phyloP scores from a whole-genome alignment of 352 stramenopile genomes.

The Pythium graminicola region DNA sequence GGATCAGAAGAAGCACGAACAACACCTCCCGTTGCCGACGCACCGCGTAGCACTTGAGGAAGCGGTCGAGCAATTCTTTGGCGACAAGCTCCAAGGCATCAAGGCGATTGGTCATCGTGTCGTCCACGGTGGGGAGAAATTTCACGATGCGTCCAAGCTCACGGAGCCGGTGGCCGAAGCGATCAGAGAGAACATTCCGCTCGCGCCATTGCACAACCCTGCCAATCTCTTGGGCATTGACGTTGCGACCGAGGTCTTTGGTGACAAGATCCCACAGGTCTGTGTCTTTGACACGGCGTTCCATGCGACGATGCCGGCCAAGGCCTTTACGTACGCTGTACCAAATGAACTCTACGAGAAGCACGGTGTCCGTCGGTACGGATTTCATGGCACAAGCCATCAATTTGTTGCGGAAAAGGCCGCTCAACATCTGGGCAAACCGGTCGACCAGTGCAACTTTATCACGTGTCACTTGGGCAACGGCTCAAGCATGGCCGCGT shows the following conservation, averaged over 20 bases:
- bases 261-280: conserved; percentile 50
- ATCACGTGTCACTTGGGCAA: conserved; percentile 88
- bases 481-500: conserved; percentile 75
- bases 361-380: conserved; percentile 82
- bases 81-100: conserved; percentile 44
- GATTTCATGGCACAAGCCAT: conserved; percentile 88
- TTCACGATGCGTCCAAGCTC: conserved; percentile 54
- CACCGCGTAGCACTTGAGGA: conserved; percentile 59
- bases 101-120: conserved; percentile 80
- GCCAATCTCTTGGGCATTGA: conserved; percentile 83
- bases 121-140: conserved; percentile 81
- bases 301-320: conserved; percentile 77
- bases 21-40: conserved; percentile 40
- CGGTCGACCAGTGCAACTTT: conserved; percentile 53
- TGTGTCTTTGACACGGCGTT: conserved; percentile 91
- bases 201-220: conserved; percentile 86
- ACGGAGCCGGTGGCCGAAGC: conserved; percentile 42
- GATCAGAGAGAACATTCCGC: conserved; percentile 50
- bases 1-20: conserved; percentile 39
- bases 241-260: conserved; percentile 70
- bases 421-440: conserved; percentile 46
- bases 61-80: conserved; percentile 55
- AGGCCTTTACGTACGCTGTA: conserved; percentile 78
- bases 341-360: conserved; percentile 75
- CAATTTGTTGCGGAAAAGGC: conserved; percentile 79